Base-by-base conservation (phyloP, 78 protist species). In the Isochrysis galbana region DNA sequence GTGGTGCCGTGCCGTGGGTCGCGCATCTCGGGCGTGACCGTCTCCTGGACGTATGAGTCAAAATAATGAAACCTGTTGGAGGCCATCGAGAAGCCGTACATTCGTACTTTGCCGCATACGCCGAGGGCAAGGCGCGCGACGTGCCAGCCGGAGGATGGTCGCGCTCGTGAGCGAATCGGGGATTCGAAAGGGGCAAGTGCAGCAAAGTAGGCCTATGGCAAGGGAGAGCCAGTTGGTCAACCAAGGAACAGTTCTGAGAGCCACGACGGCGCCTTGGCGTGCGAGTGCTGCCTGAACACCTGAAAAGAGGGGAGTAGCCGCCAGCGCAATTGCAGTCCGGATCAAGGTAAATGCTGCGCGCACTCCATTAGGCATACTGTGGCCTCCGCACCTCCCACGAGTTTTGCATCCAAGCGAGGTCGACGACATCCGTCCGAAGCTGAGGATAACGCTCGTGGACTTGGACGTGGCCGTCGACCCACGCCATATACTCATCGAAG, bases 81-180 rank as follows among this genome's bases (percentile, higher is more conserved):
- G 7, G 4, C 17, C 7, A 67, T 23, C 32, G 74, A 26, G 32
- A 26, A 67, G 74, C 74, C 74, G 74, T 11, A 67, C 17, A 67
- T 29, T 3, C 17, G 74, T 11, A 61, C 74, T 32, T 61, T 61
- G 74, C 23, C 29, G 14, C 74, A 61, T 17, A 7, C n/a, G 3
- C 23, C 74, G 29, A 80, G 54, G 10, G 88, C 88, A 38, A 80
- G 61, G 47, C 88, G 88, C 19, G 88, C 55, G 25, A 44, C 23
- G 88, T 80, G 88, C 88, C 88, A 80, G 25, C 88, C 88, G 23
- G 55, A 44, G 0, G 88, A 80, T 0, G 88, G 88, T 0, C 55
- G 88, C 34, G 55, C 54, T 11, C n/a, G 42, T 1, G 23, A 10
- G n/a, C 11, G 29, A 22, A 0, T 7, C 34, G 42, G 42, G 19